These are phyloP conservation scores for Cryptococcus hybrid DNA, from an alignment of 1,284 basidiomycete genomes.

Conservation along the genomic window DNA sequence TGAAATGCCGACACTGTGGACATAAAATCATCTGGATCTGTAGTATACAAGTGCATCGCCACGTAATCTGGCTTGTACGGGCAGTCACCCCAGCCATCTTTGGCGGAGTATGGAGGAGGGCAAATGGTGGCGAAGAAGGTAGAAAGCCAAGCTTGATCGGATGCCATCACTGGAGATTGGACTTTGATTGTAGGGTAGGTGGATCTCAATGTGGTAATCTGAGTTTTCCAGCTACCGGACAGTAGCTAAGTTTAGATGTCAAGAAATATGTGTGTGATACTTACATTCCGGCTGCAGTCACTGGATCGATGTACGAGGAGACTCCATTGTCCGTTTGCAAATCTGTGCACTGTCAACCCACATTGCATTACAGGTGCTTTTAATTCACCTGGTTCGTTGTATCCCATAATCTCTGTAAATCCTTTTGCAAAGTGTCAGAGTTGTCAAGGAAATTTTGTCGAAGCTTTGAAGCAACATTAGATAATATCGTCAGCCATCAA, in stretches of 20 bases:
- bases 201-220: slow-evolving; percentile 7
- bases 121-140: slow-evolving; percentile 25
- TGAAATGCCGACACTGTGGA: slow-evolving; percentile 12
- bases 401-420: slow-evolving; percentile 24
- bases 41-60: slow-evolving; percentile 22
- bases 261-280: background rate
- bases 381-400: slow-evolving; percentile 30
- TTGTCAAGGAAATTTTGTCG: slow-evolving; percentile 13
- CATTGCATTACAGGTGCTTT: slow-evolving; percentile 2
- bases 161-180: slow-evolving; percentile 21
- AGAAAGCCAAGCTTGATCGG: slow-evolving; percentile 19
- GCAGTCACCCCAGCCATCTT: slow-evolving; percentile 14
- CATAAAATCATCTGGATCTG: slow-evolving; percentile 12
- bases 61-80: slow-evolving; percentile 21
- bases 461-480: slow-evolving; percentile 9
- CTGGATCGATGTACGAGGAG: slow-evolving; percentile 1
- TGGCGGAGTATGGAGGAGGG: slow-evolving; percentile 10
- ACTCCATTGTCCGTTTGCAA: background rate
- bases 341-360: slow-evolving; percentile 3
- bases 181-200: slow-evolving; percentile 19
- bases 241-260: background rate
- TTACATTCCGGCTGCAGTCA: slow-evolving; percentile 2
- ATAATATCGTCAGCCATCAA: background rate
- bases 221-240: slow-evolving; percentile 21
- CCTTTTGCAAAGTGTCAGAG: slow-evolving; percentile 16